Base-by-base conservation (phyloP, 2,329 filamentous ascomycete species). In the Curvularia hawaiiensis region DNA sequence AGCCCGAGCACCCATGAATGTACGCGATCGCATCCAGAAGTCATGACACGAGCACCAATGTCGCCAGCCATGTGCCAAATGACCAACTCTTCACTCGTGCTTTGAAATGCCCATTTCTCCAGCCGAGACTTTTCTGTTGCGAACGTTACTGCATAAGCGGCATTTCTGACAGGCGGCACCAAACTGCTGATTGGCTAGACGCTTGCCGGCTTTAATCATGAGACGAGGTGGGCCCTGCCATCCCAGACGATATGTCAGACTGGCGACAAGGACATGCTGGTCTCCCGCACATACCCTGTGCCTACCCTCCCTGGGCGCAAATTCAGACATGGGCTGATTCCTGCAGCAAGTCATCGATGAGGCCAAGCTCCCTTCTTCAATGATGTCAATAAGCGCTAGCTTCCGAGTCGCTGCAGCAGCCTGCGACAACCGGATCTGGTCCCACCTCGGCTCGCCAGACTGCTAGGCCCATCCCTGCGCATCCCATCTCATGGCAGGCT, bases 121-220 rank as follows among this genome's bases (percentile, higher is more conserved):
- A 73, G 70, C 70, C 72, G 71, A 74, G 67, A 24, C 22, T 63
- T 53, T 59, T 66, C 60, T 66, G 54, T 60, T 65, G 56, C 56
- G 63, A 75, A 74, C 72, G 72, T 74, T 66, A 71, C 68, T 74
- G 73, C 73, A 75, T 74, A 74, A 75, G 72, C 72, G 72, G 64
- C 66, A 65, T 63, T 67, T 66, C 57, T 70, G 67, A 69, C 64
- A 70, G 59, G 61, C 62, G 41, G 52, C 41, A 26, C 24, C 22
- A 50, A n/a, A 16, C 12, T 45, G 52, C 45, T 70, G 60, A 75
- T 75, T 75, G 72, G 73, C 30, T 52, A 3, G 20, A 50, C 45
- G 5, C 33, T 9, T 53, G 68, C 66, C 70, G 70, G 68, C 69
- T 71, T 68, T 70, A 60, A 59, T 69, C 60, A 62, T 69, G 63